Evolutionary conservation across 176 grass and related monocot genomes (phyloP).

Genomic region (Carex myosuroides): DNA sequence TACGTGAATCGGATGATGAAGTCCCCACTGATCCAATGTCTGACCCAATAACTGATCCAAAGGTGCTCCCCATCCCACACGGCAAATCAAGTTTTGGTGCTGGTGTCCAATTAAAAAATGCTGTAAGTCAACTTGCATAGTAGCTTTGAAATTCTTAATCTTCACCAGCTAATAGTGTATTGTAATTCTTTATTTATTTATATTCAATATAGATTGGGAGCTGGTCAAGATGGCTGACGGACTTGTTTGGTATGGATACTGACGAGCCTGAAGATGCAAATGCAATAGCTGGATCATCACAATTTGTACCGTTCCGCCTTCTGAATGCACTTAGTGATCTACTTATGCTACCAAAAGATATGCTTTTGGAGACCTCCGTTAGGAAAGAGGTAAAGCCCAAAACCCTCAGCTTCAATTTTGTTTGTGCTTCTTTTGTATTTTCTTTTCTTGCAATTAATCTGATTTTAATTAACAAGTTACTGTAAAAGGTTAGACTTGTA

Average conservation of each 20-base stretch:
- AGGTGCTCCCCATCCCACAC: slow-evolving; percentile 71
- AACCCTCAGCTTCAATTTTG: background rate
- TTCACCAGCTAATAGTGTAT: background rate
- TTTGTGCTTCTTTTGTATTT: background rate
- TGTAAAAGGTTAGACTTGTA: background rate
- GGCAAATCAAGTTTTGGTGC: slow-evolving; percentile 89
- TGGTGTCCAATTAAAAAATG: slow-evolving; percentile 98
- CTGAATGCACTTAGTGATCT: slow-evolving; percentile 98
- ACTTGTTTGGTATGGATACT: slow-evolving; percentile 82
- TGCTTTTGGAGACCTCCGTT: slow-evolving; percentile 63
- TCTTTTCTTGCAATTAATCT: background rate
- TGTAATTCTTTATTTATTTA: background rate
- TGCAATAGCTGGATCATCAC: slow-evolving; percentile 34
- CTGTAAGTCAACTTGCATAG: slow-evolving; percentile 48
- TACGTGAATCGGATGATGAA: slow-evolving; percentile 84
- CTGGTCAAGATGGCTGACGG: slow-evolving; percentile 83
- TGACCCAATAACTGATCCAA: slow-evolving; percentile 81
- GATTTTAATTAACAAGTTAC: background rate
- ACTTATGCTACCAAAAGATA: slow-evolving; percentile 93
- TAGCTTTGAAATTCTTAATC: slow-evolving; percentile 4
- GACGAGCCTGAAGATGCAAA: slow-evolving; percentile 45
- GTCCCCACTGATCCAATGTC: slow-evolving; percentile 75
- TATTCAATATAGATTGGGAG: slow-evolving; percentile 66
- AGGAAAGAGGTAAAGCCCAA: slow-evolving; percentile 64
- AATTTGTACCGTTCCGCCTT: slow-evolving; percentile 59